Base-by-base conservation (phyloP, 2,329 filamentous ascomycete genomes). In the Drechslera avenae region DNA sequence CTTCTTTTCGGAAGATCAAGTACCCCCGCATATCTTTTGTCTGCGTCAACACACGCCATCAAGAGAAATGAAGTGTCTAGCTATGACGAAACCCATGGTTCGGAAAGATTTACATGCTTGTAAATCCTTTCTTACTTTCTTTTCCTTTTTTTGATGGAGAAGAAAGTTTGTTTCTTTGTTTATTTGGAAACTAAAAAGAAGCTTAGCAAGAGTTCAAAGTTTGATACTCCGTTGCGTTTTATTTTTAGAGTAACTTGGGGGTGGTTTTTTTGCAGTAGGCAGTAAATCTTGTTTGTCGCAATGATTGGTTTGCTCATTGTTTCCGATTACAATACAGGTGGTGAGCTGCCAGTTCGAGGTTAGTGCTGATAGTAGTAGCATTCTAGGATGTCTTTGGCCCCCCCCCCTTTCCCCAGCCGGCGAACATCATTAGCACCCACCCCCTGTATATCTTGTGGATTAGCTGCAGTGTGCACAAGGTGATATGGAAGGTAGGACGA, bases 401-500 rank as follows among this genome's bases (percentile, higher is more conserved):
- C n/a, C n/a, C n/a, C n/a, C n/a, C n/a, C n/a, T n/a, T n/a, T n/a
- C n/a, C 12, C 14, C 37, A 46, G 19, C 31, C 18, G 18, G 21
- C 30, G 14, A 18, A 41, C 13, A 16, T n/a, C 39, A 30, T 32
- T 19, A 30, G 30, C n/a, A n/a, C n/a, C n/a, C n/a, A n/a, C n/a
- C 37, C 21, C 34, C 23, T 47, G 46, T 28, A 43, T n/a, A 13
- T 26, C 30, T 19, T 12, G 28, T 37, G 14, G 31, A 36, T n/a
- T 51, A 51, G 42, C 47, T 48, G 43, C 26, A 41, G 30, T 33
- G 14, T 33, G 43, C 39, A 18, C n/a, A 18, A 33, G 21, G 30
- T 28, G 35, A 48, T 21, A 28, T 34, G 16, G 16, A 39, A 10
- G n/a, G n/a, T 34, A 17, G 30, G 19, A 21, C 23, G 16, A 12